These are phyloP conservation scores for Triticum dicoccoides DNA, from an alignment of 176 grass and related monocot species.

Conservation along the genomic window DNA sequence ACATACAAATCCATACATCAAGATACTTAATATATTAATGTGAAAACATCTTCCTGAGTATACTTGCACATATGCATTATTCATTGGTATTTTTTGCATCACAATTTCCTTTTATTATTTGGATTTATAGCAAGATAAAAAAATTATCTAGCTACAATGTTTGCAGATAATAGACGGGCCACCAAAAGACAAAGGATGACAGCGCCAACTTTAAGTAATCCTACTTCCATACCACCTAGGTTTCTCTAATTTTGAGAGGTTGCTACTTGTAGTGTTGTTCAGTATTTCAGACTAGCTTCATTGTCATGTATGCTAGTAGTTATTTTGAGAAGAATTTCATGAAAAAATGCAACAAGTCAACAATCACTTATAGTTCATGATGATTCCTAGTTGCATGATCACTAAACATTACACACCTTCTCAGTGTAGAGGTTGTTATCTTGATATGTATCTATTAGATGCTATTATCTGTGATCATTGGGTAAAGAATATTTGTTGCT, in stretches of 20 bases:
- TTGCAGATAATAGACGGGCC: neutral
- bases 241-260: neutral
- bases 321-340: too few relatives aligned
- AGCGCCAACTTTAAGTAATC: neutral
- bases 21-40: neutral
- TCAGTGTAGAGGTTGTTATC: neutral
- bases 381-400: neutral
- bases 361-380: neutral
- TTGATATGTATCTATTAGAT: neutral
- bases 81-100: neutral
- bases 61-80: neutral
- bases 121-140: neutral
- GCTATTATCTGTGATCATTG: neutral
- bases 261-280: neutral
- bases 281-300: neutral
- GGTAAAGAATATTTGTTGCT: neutral
- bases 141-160: neutral
- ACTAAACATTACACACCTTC: neutral
- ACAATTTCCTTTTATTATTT: neutral
- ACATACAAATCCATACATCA: neutral
- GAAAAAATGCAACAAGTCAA: too few relatives aligned
- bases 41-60: neutral
- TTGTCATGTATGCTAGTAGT: neutral
- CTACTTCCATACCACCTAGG: neutral
- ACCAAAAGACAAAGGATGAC: neutral